Evolutionary conservation across 345 rosid genomes (phyloP).

Genomic region (Moricandia moricandioides): DNA sequence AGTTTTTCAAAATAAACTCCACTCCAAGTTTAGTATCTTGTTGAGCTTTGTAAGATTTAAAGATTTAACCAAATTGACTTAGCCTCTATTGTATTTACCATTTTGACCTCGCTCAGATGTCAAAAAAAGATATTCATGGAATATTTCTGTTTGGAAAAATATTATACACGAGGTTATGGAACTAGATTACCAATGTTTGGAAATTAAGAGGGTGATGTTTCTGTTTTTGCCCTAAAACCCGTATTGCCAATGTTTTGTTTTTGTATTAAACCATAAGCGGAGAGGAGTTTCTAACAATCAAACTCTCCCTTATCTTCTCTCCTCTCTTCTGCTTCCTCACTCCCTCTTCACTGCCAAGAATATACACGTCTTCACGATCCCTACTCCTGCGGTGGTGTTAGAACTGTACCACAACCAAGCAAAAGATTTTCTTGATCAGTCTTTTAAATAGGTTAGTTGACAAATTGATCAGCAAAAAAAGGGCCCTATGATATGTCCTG

Average conservation of each 20-base stretch:
- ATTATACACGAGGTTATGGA: neutral
- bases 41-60: neutral
- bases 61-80: neutral
- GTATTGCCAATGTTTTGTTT: neutral
- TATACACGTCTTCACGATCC: conserved; percentile 1
- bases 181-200: neutral
- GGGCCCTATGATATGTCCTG: neutral
- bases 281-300: conserved; percentile 4
- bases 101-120: neutral
- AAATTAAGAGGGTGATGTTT: neutral
- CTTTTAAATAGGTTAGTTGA: neutral
- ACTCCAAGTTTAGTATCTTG: neutral
- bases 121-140: neutral
- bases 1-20: neutral
- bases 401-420: conserved; percentile 22
- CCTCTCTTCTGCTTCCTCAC: conserved; percentile 14
- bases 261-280: neutral
- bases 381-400: conserved; percentile 36
- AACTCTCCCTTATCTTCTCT: neutral
- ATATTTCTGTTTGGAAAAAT: neutral
- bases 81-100: neutral
- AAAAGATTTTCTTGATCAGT: neutral
- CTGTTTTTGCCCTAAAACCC: neutral
- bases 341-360: conserved; percentile 3
- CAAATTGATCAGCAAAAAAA: neutral